Base-by-base conservation (phyloP, 2,329 filamentous ascomycete genomes). In the Xylariaceae sp. region DNA sequence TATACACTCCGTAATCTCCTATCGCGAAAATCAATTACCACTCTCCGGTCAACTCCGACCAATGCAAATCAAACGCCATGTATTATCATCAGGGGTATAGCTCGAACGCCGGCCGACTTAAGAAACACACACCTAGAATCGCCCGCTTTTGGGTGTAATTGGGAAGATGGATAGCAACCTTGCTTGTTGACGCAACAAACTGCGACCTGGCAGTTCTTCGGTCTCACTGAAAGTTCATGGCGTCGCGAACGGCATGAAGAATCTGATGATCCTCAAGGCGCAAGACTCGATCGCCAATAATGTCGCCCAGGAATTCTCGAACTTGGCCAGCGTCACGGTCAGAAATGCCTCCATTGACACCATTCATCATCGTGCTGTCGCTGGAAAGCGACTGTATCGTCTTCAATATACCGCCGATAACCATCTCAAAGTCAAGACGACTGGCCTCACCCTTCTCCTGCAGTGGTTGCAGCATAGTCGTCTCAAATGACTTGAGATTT, bases 371-470 rank as follows among this genome's bases (percentile, higher is more conserved):
- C 7, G 72, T 66, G 34, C 70, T 63, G 1, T 69, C 70, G 17
- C 73, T 73, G 1, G 73, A 70, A 8, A 85, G 71, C 0, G 77
- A 78, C 13, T 75, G 72, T 5, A 83, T 75, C 0, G 80, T 80
- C 66, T 82, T 81, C 52, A 84, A 72, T 52, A 86, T 77, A n/a
- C 76, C 82, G 56, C 82, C 78, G 0, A 84, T 74, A 9, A 86
- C 73, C 74, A 81, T 79, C 66, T 84, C 80, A 58, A 80, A 79
- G 66, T 86, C 82, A 54, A 82, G 56, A 4, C 58, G 60, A 37
- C 67, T 73, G 0, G 74, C 71, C 37, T 81, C 81, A 11, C 76
- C 75, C 44, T 60, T 63, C 53, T 83, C 80, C 57, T 74, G 78
- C 48, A 85, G 71, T 4, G 81, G 82, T 61, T 78, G 75, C 52